Evolutionary conservation across 805 yeast species (phyloP).

Genomic region (Spencermartinsiella europaea): DNA sequence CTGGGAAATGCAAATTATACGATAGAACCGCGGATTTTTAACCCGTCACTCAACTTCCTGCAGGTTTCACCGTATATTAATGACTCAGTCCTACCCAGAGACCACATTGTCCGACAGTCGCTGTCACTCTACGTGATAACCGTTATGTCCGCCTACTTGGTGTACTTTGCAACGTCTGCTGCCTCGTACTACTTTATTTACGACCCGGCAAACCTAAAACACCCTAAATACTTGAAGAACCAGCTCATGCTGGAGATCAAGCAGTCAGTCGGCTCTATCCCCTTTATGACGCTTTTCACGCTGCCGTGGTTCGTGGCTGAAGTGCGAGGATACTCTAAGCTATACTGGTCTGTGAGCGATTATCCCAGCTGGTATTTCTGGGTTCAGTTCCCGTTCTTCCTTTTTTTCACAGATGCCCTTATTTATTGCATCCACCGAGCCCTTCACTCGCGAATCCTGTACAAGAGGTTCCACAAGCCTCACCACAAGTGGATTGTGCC

Average conservation of each 20-base stretch:
- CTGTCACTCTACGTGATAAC: conserved; percentile 63
- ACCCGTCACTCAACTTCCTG: conserved; percentile 34
- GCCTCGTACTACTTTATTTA: conserved; percentile 74
- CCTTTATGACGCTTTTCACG: conserved; percentile 81
- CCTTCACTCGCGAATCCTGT: conserved; percentile 88
- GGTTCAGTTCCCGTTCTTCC: conserved; percentile 68
- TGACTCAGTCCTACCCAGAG: conserved; percentile 67
- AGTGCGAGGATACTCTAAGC: conserved; percentile 72
- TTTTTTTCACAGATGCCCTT: conserved; percentile 90
- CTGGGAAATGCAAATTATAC: not conserved
- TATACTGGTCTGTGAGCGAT: conserved; percentile 63
- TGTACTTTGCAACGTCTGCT: conserved; percentile 71
- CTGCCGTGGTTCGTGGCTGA: conserved; percentile 88
- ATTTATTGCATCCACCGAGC: conserved; percentile 88
- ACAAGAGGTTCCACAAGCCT: conserved; percentile 87
- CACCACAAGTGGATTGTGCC: conserved; percentile 99
- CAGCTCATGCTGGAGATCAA: conserved; percentile 81
- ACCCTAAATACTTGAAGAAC: conserved; percentile 91
- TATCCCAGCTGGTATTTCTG: conserved; percentile 67
- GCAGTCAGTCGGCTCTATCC: conserved; percentile 77
- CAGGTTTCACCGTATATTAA: conserved; percentile 52
- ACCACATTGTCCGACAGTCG: conserved; percentile 65
- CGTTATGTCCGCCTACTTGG: conserved; percentile 78
- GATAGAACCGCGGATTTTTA: not conserved
- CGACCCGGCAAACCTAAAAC: conserved; percentile 87